These are phyloP conservation scores for Syncephalastrum monosporum DNA, from an alignment of 371 early-diverging fungal genomes.

Conservation along the genomic window DNA sequence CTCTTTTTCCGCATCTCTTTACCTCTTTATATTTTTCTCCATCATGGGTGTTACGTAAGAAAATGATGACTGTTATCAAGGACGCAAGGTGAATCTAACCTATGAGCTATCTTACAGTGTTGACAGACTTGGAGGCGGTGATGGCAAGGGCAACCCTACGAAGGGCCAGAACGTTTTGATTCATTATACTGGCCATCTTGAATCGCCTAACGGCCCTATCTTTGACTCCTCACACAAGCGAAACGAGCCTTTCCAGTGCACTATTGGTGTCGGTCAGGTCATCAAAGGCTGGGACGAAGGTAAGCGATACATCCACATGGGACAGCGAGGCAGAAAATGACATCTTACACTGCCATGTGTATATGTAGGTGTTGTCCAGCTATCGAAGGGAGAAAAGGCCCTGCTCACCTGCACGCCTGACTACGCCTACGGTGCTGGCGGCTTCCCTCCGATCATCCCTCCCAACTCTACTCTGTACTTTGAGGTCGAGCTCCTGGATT, in stretches of 20 bases:
- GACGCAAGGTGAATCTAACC: neutral
- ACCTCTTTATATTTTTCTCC: no score
- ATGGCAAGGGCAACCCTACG: slow-evolving; percentile 85
- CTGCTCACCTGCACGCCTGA: slow-evolving; percentile 71
- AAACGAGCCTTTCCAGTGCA: slow-evolving; percentile 72
- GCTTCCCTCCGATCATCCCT: slow-evolving; percentile 77
- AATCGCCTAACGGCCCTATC: slow-evolving; percentile 57
- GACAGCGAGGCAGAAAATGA: neutral
- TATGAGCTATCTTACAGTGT: slow-evolving; percentile 10
- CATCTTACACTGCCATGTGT: no score
- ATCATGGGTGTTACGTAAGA: slow-evolving; percentile 45
- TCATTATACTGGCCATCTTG: slow-evolving; percentile 73
- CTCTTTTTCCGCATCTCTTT: no score
- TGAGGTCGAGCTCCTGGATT: slow-evolving; percentile 76
- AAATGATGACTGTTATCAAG: neutral
- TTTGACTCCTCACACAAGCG: slow-evolving; percentile 91
- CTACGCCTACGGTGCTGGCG: slow-evolving; percentile 72
- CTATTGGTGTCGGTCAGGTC: slow-evolving; percentile 91
- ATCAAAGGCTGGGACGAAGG: slow-evolving; percentile 83
- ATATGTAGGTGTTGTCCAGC: slow-evolving; percentile 72
- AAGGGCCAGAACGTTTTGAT: slow-evolving; percentile 66
- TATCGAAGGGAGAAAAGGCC: slow-evolving; percentile 77
- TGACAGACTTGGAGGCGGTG: slow-evolving; percentile 59
- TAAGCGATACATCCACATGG: slow-evolving; percentile 8
- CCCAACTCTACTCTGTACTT: slow-evolving; percentile 82